Base-by-base conservation (phyloP, 1,139 yeast species). In the Debaryomyces nepalensis region DNA sequence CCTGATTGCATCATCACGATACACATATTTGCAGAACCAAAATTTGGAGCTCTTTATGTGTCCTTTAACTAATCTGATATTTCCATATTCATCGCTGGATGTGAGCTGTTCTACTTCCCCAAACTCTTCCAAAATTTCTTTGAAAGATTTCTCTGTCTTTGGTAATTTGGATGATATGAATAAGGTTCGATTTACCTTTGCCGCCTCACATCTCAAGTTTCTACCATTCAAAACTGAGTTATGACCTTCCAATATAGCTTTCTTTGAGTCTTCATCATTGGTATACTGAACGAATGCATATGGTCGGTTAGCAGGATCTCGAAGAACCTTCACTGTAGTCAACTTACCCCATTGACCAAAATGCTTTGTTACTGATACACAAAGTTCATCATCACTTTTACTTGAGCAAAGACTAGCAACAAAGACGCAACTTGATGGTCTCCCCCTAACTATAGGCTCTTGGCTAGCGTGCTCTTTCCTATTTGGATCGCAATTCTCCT, bases 281-380 rank as follows among this genome's bases (percentile, higher is more conserved):
- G 81, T 70, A 59, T 86, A 89, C 63, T 91, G 97, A 33, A 90
- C 97, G 73, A 91, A 91, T 0, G 97, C 97, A 61, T 91, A 91
- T 0, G 98, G 98, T 32, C 97, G 75, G 59, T 87, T 86, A 23
- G 81, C 71, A 14, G 85, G 80, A 65, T 91, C 97, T 41, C 97
- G 73, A 48, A 90, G 75, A 3, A 90, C 96, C 56, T 91, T 90
- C n/a, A 88, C 96, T 14, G 85, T 69, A 5, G 81, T 70, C 33
- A 87, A 68, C 26, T 73, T 67, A 9, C 96, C 96, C 83, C 84
- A 88, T 61, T 79, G 69, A 43, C 64, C 59, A 51, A 85, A 85
- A 55, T 81, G 86, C 11, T 74, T 67, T 3, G 82, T 78, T 3
- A 89, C 95, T 0, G 93, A 81, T 18, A 73, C 61, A 55, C 85